Evolutionary conservation across 768 basidiomycete species (phyloP), one percentile per base, ranked within the genome.

Genomic region (Lactarius pseudohatsudake): DNA sequence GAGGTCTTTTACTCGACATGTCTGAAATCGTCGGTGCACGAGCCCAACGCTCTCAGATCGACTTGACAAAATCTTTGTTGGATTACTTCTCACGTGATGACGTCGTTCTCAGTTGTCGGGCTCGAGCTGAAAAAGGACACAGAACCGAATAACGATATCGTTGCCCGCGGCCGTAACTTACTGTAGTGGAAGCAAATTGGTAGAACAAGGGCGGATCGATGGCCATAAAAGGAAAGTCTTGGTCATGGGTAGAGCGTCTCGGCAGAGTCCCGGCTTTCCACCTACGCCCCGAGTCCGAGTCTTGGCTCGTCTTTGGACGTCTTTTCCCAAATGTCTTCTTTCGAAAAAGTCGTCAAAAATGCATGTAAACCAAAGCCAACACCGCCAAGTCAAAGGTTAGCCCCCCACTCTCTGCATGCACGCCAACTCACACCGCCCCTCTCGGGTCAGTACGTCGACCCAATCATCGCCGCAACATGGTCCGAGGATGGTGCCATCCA

Each of bases 331-430:
- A 89, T 89, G 88, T 88, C 90, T 72, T 88, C 87, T 78, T 91
- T 84, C 77, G 91, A 92, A 81, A 92, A 98, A 82, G 88, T 91
- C 74, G 91, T 98, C 72, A 97, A 96, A 80, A 79, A 93, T 75
- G 97, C 96, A 16, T 98, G 95, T 80, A 98, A 98, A 83, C 93
- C 96, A 64, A 98, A 98, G 80, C 87, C 92, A 56, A 93, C 94
- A 2, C 88, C 93, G 2, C 97, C 68, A 99, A 99, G 79, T 79
- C 94, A 70, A 99, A 99, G 85, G 96, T 94, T 67, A 54, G 36
- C 57, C 16, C 22, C n/a, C 50, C 20, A 9, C 15, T 45, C 10
- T 54, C 53, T 62, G 1, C 13, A 7, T 32, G 5, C 13, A 11
- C 43, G 38, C 2, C 13, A 57, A 36, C 20, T 38, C 32, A 3